phyloP scores from a whole-genome alignment of 2,329 filamentous ascomycete genomes.

The Trichoderma endophyticum region DNA sequence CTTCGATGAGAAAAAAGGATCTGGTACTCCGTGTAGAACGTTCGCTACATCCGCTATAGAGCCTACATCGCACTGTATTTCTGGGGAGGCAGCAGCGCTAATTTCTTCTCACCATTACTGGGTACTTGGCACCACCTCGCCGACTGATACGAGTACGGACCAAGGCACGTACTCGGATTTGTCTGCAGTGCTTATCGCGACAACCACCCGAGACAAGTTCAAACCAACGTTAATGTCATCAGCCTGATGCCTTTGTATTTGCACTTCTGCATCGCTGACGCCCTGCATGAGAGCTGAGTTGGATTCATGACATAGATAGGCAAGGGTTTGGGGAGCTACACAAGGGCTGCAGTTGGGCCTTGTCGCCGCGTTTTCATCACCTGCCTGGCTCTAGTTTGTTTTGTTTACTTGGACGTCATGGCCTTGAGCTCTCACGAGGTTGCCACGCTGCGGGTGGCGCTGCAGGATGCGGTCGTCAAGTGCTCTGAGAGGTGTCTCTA shows the following conservation, averaged over 20 bases:
- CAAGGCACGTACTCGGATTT: constrained; percentile 5
- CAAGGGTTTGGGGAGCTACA: neutral
- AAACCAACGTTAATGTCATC: neutral
- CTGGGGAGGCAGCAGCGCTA: neutral
- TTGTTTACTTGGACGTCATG: constrained; percentile 38
- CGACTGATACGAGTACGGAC: constrained; percentile 10
- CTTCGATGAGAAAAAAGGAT: neutral
- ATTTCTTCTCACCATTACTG: neutral
- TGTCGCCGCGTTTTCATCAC: neutral
- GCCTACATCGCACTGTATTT: neutral
- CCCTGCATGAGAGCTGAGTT: neutral
- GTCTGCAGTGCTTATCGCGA: constrained; percentile 4
- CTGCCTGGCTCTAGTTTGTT: neutral
- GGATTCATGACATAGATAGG: neutral
- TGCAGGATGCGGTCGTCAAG: constrained; percentile 83
- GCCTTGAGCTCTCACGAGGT: constrained; percentile 54
- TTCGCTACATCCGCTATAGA: fast-evolving
- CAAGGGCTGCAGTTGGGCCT: neutral
- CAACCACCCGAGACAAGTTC: neutral
- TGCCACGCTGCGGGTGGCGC: constrained; percentile 64
- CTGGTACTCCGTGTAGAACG: neutral
- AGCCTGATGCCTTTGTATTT: neutral
- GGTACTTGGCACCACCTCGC: neutral
- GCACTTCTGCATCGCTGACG: neutral
- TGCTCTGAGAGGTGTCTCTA: constrained; percentile 95